phyloP scores from a whole-genome alignment of 306 rosid genomes.

The Lathyrus tuberosus region DNA sequence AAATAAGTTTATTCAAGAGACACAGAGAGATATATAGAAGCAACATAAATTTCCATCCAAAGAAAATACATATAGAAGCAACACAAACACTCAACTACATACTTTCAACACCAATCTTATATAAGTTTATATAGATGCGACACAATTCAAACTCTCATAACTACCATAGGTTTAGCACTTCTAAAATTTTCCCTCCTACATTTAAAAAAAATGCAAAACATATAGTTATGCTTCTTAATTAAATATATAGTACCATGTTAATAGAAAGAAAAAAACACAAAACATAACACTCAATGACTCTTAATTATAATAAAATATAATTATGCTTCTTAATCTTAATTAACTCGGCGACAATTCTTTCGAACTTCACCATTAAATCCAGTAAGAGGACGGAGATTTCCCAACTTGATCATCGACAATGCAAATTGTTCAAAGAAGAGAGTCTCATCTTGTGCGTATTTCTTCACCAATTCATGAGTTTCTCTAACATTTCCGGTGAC shows the following conservation, averaged over 20 bases:
- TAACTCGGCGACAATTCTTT: conserved; percentile 66
- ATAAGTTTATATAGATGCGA: conserved; percentile 14
- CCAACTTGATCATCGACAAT: conserved; percentile 79
- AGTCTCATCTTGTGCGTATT: conserved; percentile 59
- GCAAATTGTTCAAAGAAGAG: conserved; percentile 79
- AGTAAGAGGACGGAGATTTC: conserved; percentile 66
- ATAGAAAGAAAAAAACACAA: too few relatives aligned
- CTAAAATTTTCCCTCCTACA: neutral
- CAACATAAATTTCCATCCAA: too few relatives aligned
- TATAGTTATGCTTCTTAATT: conserved; percentile 17
- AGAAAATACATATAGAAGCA: neutral
- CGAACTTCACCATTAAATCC: conserved; percentile 73
- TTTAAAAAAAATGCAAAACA: neutral
- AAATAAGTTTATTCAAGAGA: conserved; percentile 3
- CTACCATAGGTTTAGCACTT: neutral
- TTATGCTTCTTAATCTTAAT: conserved; percentile 32
- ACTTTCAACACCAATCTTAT: conserved; percentile 16
- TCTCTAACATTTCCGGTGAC: conserved; percentile 51
- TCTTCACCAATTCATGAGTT: conserved; percentile 56
- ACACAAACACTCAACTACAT: neutral
- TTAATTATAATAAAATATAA: neutral
- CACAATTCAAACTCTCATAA: conserved; percentile 25
- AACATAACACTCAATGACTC: neutral
- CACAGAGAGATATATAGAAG: neutral
- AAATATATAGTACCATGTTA: too few relatives aligned